Evolutionary conservation across 1,139 yeast genomes (phyloP), one percentile per base, ranked within the genome.

Genomic region (Candida pseudoviswanathii): DNA sequence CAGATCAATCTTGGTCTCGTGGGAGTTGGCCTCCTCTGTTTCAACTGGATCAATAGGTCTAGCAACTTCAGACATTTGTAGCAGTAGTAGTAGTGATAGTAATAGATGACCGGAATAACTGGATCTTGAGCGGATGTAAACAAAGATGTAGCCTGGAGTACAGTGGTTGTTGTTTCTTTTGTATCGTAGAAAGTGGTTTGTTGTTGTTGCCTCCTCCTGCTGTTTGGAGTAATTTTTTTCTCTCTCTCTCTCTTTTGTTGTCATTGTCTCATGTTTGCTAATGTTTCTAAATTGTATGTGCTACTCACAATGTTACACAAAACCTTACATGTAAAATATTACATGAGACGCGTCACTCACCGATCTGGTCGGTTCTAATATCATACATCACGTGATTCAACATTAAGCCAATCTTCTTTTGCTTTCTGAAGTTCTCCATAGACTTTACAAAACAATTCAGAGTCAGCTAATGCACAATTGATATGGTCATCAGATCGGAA

Each of bases 381-480:
- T 16, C 37, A 5, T 24, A 11, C 21, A 4, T 33, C 16, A 16
- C 24, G 34, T 31, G 9, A 27, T 8, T 27, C 6, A 27, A 5
- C 30, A 27, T 8, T 27, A 27, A 9, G 34, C n/a, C n/a, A 5
- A 9, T 24, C 24, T 22, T 24, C 10, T 8, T 22, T 36, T 2
- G 9, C 6, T 37, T 25, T 37, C 10, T 37, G 31, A 10, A 10
- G 16, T 39, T 39, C 44, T 43, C 64, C 67, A 47, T 56, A 64
- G 5, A 44, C 48, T 32, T 53, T 49, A 52, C 67, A 64, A 47
- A 62, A 64, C 2, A 55, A 54, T 3, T 46, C 44, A 11, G 64
- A 60, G 31, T 41, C 48, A 5, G 53, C 49, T 48, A 64, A 51
- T 29, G 59, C 61, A 55, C 67, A 64, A 33, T 37, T 40, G 11